phyloP scores from a whole-genome alignment of 495 filamentous ascomycete genomes.

The Cercophora sp. region DNA sequence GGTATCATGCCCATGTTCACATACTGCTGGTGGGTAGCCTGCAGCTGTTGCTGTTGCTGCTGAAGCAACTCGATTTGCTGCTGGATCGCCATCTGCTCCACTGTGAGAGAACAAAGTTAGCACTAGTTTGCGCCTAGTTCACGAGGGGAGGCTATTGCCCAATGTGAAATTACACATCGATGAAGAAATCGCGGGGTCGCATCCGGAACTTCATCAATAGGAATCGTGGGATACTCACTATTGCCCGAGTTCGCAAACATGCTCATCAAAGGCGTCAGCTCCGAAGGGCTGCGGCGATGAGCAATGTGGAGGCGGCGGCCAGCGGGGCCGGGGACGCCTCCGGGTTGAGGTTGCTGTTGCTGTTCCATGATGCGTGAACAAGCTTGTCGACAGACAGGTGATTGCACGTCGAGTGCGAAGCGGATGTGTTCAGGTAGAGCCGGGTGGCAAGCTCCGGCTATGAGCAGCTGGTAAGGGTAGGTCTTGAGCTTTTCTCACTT shows the following conservation, averaged over 20 bases:
- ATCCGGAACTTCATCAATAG: not conserved
- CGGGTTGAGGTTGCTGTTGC: conserved; percentile 46
- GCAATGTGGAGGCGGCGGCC: conserved; percentile 95
- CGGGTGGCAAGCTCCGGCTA: not conserved
- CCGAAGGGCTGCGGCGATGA: conserved; percentile 93
- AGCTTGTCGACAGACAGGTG: conserved; percentile 9
- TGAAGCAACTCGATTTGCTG: conserved; percentile 98
- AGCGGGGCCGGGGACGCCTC: conserved; percentile 72
- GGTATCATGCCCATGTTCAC: conserved; percentile 93
- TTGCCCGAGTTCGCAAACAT: conserved; percentile 56
- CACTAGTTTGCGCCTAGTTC: too few relatives aligned
- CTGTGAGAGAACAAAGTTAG: conserved; percentile 44
- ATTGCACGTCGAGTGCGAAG: conserved; percentile 52
- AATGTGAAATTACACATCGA: too few relatives aligned
- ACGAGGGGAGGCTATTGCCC: too few relatives aligned
- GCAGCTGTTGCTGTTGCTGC: conserved; percentile 97
- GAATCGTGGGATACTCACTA: conserved; percentile 39
- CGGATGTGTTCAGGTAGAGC: not conserved
- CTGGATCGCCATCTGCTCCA: conserved; percentile 98
- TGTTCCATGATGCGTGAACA: conserved; percentile 60
- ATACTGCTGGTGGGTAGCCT: conserved; percentile 93
- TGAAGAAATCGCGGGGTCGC: too few relatives aligned
- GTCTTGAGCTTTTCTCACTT: conserved; percentile 11
- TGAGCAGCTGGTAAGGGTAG: conserved; percentile 1
- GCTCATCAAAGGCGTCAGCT: conserved; percentile 98